A percentile compares a stretch with the other conserved stretches of the same genome.
phyloP scores from a whole-genome alignment of 192 early-diverging fungal species.

The Phycomyces nitens region DNA sequence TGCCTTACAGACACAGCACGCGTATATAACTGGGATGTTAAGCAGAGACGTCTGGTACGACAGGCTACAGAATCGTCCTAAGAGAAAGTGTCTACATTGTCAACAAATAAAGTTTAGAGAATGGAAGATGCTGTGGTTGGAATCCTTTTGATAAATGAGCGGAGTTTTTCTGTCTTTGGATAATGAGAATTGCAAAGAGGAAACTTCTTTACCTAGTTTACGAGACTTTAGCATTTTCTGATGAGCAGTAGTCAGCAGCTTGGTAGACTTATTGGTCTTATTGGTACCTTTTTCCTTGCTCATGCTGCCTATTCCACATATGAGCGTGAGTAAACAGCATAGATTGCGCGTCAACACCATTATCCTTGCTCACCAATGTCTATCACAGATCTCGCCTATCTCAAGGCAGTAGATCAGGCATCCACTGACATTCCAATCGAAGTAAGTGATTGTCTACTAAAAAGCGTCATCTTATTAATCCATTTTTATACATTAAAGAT shows the following conservation, averaged over 20 bases:
- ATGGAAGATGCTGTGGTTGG: too few species aligned
- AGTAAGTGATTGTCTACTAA: conserved; percentile 29
- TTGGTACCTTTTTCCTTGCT: conserved; percentile 41
- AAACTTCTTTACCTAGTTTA: too few species aligned
- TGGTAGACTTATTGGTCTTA: conserved; percentile 20
- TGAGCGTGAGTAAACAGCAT: conserved; percentile 37
- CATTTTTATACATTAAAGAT: too few species aligned
- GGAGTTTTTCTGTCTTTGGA: too few species aligned
- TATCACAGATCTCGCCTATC: conserved; percentile 47
- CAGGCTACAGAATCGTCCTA: background rate
- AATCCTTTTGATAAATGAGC: too few species aligned
- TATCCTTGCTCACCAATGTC: background rate
- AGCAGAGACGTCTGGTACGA: conserved; percentile 53
- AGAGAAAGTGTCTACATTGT: too few species aligned
- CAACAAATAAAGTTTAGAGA: too few species aligned
- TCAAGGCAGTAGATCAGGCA: conserved; percentile 47
- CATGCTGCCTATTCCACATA: conserved; percentile 56
- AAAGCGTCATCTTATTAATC: too few species aligned
- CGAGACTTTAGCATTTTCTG: too few species aligned
- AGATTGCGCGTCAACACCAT: background rate
- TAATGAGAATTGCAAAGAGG: too few species aligned
- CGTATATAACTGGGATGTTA: conserved; percentile 98
- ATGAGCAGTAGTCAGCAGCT: conserved; percentile 4
- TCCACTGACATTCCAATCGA: conserved; percentile 43
- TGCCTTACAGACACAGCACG: conserved; percentile 74